Evolutionary conservation across 805 yeast genomes (phyloP).

Genomic region (Zygosaccharomyces bisporus): DNA sequence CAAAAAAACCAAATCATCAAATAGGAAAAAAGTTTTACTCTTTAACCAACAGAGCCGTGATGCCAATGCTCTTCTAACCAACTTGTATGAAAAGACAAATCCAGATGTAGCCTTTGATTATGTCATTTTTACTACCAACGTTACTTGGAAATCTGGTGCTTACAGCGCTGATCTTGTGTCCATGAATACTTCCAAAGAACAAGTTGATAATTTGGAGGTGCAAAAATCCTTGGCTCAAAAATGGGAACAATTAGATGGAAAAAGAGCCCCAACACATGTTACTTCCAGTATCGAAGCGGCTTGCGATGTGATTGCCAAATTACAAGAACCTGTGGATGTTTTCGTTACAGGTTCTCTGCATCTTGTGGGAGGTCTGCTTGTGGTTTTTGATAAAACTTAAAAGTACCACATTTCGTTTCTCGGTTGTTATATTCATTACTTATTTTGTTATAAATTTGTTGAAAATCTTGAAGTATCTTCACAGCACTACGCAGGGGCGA

Average conservation of each 20-base stretch:
- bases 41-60: constrained; percentile 96
- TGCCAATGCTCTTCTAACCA: constrained; percentile 57
- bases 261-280: constrained; percentile 45
- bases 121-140: constrained; percentile 83
- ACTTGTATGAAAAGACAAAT: constrained; percentile 45
- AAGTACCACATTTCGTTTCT: neutral
- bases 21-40: constrained; percentile 48
- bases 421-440: constrained; percentile 1
- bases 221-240: constrained; percentile 69
- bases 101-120: constrained; percentile 56
- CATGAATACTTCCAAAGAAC: constrained; percentile 73
- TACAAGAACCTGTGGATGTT: constrained; percentile 50
- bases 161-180: constrained; percentile 83
- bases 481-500: constrained; percentile 41
- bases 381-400: constrained; percentile 59
- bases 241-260: constrained; percentile 56
- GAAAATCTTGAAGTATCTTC: constrained; percentile 1
- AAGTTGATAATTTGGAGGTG: constrained; percentile 73
- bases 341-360: constrained; percentile 94
- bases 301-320: constrained; percentile 44
- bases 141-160: constrained; percentile 80
- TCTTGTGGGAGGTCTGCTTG: constrained; percentile 88
- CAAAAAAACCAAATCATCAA: constrained; percentile 18
- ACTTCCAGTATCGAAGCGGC: constrained; percentile 75
- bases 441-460: constrained; percentile 1